Base-by-base conservation (phyloP, 176 grass and related monocot genomes). In the Leersia perrieri region DNA sequence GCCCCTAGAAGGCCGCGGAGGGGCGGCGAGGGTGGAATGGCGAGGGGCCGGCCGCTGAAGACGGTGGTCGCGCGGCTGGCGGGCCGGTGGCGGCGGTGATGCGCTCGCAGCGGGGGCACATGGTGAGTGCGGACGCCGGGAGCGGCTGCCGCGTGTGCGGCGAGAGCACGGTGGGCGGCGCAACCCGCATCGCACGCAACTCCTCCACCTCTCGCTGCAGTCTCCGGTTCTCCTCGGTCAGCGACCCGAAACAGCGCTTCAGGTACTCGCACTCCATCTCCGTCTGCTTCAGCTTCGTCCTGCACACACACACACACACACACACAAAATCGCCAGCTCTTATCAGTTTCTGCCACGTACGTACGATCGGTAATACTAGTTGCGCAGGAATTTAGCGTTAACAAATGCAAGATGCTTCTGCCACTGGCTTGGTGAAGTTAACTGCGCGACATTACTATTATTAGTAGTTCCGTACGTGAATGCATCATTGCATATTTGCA, bases 231-330 rank as follows among this genome's bases (percentile, higher is more conserved):
- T 99, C 96, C 84, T 99, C 90, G n/a, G 96, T 93, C 69, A 99
- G 74, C 70, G 96, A 99, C 7, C 96, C 90, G 79, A 99, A 99
- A 82, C 92, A 95, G 26, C 96, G 86, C 74, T 95, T 95, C 75
- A 99, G 86, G 84, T 99, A 95, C 87, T 95, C 96, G 78, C 96
- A 95, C 72, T 99, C 96, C 96, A 93, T 86, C 82, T 99, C 96
- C 51, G 92, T 99, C 79, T 99, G 93, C 90, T 99, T 99, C 66
- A 99, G 87, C 88, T 99, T 99, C 18, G 96, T 99, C 90, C 96
- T 99, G 90, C 65, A 78, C 41, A 1, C 23, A 63, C 5, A 0
- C 35, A 38, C 3, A 38, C 35, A 38, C 3, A 38, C n/a, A n/a
- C n/a, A n/a, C n/a, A n/a, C n/a, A n/a, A n/a, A n/a, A 4, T 25